Conservation (phyloP, 768 basidiomycete species). For the Xanthoconium stramineum region DNA sequence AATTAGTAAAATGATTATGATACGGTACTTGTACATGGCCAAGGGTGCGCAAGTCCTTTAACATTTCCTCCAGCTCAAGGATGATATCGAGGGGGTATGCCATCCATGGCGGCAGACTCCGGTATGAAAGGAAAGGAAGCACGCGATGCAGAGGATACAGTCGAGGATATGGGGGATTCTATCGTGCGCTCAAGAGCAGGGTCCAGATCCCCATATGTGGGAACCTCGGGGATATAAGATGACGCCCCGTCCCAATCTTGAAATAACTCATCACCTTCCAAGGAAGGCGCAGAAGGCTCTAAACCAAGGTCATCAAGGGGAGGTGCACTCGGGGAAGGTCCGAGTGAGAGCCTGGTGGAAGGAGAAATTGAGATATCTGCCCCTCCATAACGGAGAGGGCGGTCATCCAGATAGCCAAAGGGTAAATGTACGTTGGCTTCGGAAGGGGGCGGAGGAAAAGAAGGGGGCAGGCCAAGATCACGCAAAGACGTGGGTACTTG, state of each 20-base stretch:
- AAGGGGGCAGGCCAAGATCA: slow-evolving; percentile 10
- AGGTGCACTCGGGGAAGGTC: slow-evolving; percentile 33
- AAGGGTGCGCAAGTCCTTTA: slow-evolving; percentile 9
- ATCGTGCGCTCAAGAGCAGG: background rate
- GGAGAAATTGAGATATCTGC: slow-evolving; percentile 31
- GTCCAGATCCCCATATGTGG: slow-evolving; percentile 1
- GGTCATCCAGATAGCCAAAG: slow-evolving; percentile 32
- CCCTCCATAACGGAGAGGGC: slow-evolving; percentile 36
- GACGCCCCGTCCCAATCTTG: slow-evolving; percentile 22
- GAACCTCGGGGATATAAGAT: background rate
- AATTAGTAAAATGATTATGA: slow-evolving; percentile 24
- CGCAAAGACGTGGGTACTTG: slow-evolving; percentile 6
- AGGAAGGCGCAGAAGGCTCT: slow-evolving; percentile 47
- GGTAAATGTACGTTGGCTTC: slow-evolving; percentile 42
- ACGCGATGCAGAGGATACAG: background rate
- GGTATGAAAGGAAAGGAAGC: slow-evolving; percentile 4
- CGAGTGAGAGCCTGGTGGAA: slow-evolving; percentile 44
- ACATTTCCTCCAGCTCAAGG: slow-evolving; percentile 18
- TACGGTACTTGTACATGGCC: slow-evolving; percentile 26
- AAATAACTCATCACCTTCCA: slow-evolving; percentile 22
- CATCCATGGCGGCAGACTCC: slow-evolving; percentile 8
- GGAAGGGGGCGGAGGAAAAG: slow-evolving; percentile 34
- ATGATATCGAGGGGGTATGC: slow-evolving; percentile 28
- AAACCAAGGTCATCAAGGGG: slow-evolving; percentile 28
- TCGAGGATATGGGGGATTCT: background rate